Conservation (phyloP, 305 asterid genomes). For the Solanum chacoense region DNA sequence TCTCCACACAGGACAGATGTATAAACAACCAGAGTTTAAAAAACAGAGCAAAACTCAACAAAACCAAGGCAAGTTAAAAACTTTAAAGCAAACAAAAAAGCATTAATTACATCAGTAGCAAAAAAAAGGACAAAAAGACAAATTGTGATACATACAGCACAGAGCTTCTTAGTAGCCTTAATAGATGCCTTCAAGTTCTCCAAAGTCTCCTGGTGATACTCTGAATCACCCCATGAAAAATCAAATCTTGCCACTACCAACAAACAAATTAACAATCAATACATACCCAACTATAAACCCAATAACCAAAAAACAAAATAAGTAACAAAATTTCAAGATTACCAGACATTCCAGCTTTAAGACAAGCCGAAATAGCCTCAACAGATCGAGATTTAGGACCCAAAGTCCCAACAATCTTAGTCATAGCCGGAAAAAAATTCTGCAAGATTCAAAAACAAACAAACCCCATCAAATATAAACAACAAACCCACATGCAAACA, state of each 20-base stretch:
- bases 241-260: slow-evolving; percentile 82
- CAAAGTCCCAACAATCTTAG: slow-evolving; percentile 93
- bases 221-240: slow-evolving; percentile 86
- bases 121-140: neutral
- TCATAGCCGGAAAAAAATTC: slow-evolving; percentile 84
- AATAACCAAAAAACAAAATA: neutral
- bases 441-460: slow-evolving; percentile 9
- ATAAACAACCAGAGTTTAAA: neutral
- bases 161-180: slow-evolving; percentile 65
- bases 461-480: neutral
- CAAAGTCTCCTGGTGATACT: slow-evolving; percentile 78
- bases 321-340: neutral
- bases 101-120: neutral
- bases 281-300: neutral
- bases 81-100: neutral
- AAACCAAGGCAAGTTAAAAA: neutral
- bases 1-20: neutral
- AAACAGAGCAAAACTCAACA: neutral
- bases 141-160: slow-evolving; percentile 57
- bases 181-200: slow-evolving; percentile 77
- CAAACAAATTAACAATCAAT: neutral
- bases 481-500: neutral
- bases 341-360: slow-evolving; percentile 94
- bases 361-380: slow-evolving; percentile 62
- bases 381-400: slow-evolving; percentile 91